Evolutionary conservation across 2,329 filamentous ascomycete species (phyloP), one percentile per base, ranked within the genome.

Genomic region (Monosporascus ibericus): DNA sequence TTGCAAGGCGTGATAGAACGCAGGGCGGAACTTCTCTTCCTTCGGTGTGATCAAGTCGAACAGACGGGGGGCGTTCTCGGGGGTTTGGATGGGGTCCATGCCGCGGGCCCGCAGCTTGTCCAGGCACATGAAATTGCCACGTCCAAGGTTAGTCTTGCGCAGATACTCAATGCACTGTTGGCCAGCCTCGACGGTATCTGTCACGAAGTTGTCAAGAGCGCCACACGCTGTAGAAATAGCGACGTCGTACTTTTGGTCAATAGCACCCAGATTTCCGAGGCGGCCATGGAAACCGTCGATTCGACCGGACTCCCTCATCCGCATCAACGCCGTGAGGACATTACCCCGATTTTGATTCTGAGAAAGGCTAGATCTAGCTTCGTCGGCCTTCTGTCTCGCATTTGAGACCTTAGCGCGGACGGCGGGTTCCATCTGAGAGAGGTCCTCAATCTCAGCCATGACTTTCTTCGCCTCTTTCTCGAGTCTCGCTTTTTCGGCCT

Each of bases 141-240:
- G 85, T 14, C 94, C 94, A 3, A 99, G 84, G 61, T 96, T 96
- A 63, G 96, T 99, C 77, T 97, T 99, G 52, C 94, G 85, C 14
- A 99, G 79, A 65, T 99, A 94, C 66, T 97, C 94, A 58, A 99
- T 97, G 70, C 95, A 99, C 68, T 97, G 92, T 70, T 99, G 94
- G 58, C 92, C 94, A 53, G 91, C 89, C 63, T 97, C 94, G 15
- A 97, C 92, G 1, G 90, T 92, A 63, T 97, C 94, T 0, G 95
- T 95, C 9, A 99, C 92, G 70, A 99, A 92, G 66, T 97, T 96
- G 70, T 99, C 90, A 9, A 99, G 81, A 2, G 88, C 81, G 46
- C 89, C 86, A 61, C 94, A 97, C 11, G 94, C 95, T 0, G 94
- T 99, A 0, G 95, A 99, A 55, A 99, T 96, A n/a, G 94, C 94